A percentile compares a stretch with the other conserved stretches of the same genome.
Evolutionary conservation across 495 filamentous ascomycete species (phyloP).

Genomic region (Chaetomidium leptoderma): DNA sequence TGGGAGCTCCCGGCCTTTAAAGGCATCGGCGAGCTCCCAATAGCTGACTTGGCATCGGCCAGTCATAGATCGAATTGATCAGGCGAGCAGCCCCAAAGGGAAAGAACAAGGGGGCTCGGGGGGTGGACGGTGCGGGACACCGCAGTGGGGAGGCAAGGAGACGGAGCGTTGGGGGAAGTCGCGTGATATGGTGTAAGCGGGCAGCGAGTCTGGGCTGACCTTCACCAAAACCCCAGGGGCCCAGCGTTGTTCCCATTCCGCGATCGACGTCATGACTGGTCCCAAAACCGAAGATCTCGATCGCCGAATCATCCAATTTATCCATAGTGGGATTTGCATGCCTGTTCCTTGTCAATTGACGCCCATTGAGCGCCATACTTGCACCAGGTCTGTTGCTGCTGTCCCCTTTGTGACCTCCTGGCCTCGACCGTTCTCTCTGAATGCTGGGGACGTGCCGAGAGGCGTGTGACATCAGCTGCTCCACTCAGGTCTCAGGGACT

Average conservation of each 20-base stretch:
- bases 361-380: constrained; percentile 3
- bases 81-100: constrained; percentile 32
- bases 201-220: constrained; percentile 26
- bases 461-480: constrained; percentile 31
- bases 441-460: neutral
- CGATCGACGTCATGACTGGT: constrained; percentile 12
- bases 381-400: neutral
- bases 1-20: constrained; percentile 28
- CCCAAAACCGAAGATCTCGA: neutral
- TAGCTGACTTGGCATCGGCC: constrained; percentile 11
- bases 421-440: neutral
- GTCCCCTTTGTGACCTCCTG: constrained; percentile 10
- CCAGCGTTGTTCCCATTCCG: constrained; percentile 15
- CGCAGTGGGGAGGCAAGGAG: constrained; percentile 20
- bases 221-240: neutral
- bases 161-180: constrained; percentile 26
- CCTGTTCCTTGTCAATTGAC: constrained; percentile 24
- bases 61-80: constrained; percentile 26
- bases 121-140: constrained; percentile 12
- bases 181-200: constrained; percentile 32
- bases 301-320: constrained; percentile 19
- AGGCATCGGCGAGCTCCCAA: constrained; percentile 10
- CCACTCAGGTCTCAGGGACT: constrained; percentile 24
- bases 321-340: constrained; percentile 18
- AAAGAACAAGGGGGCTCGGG: constrained; percentile 25